Evolutionary conservation across 352 stramenopile genomes (phyloP).

Genomic region (Globisporangium perplexum): DNA sequence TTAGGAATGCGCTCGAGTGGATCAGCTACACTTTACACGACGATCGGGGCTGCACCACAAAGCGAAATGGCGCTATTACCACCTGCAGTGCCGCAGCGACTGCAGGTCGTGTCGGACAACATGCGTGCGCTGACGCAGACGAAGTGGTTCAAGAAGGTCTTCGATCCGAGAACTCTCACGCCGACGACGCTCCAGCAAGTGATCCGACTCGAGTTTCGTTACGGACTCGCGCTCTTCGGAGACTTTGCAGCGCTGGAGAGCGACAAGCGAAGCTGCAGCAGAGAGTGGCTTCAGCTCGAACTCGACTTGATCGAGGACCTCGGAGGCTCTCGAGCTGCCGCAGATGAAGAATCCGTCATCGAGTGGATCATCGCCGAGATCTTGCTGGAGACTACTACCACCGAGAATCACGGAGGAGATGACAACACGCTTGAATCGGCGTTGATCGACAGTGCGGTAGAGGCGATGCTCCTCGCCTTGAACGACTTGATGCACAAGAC

Average conservation of each 20-base stretch:
- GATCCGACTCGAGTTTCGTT: conserved; percentile 14
- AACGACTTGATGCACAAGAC: conserved; percentile 13
- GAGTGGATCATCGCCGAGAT: conserved; percentile 14
- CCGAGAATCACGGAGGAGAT: background rate
- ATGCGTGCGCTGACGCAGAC: background rate
- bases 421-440: background rate
- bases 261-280: background rate
- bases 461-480: conserved; percentile 7
- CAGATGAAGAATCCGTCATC: conserved; percentile 2
- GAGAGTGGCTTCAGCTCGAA: conserved; percentile 5
- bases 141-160: conserved; percentile 5
- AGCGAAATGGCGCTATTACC: background rate
- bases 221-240: conserved; percentile 10
- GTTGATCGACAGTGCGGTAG: background rate
- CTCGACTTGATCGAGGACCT: conserved; percentile 7
- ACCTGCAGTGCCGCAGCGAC: background rate
- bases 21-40: background rate
- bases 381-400: background rate
- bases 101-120: conserved; percentile 1
- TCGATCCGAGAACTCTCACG: background rate
- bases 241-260: background rate
- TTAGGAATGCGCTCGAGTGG: background rate
- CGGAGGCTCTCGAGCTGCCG: background rate
- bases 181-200: background rate
- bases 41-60: background rate